Base-by-base conservation (phyloP, 345 rosid species). In the Camelina laxa region DNA sequence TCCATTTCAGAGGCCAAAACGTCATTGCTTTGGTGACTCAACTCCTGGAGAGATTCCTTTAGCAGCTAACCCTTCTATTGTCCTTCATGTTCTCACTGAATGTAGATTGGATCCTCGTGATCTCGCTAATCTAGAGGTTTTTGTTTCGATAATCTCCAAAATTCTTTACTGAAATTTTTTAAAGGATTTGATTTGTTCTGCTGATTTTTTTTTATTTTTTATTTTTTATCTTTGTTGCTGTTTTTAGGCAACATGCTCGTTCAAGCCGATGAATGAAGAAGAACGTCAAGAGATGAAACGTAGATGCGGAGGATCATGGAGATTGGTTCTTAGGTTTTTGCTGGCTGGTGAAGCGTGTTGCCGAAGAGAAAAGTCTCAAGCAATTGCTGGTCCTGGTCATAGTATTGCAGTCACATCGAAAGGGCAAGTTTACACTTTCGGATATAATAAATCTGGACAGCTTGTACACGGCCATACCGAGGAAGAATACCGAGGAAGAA, bases 21-120 rank as follows among this genome's bases (percentile, higher is more conserved):
- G 94, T 1, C 98, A 86, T 75, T 87, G 93, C 78, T 87, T 81
- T 22, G 98, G 98, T 80, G 90, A 90, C 70, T 84, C 91, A 30
- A 74, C 73, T 41, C 97, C 98, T n/a, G 99, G 99, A 79, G 99
- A 92, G 65, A 92, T 96, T 80, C 99, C 99, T 21, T 82, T 96
- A 78, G 97, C 99, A 78, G 89, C 96, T 15, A 95, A 69, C 63
- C 99, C 99, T 39, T 92, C 97, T 58, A 87, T 95, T 73, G 89
- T 92, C 31, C 98, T 95, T 69, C 93, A 95, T 80, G 91, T 95
- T 75, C 94, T 95, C 22, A 92, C 99, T 0, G 78, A 94, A 2
- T 89, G 94, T 75, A 87, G 79, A 79, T 88, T 95, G 81, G 93
- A 87, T 69, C 94, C 99, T 53, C 92, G 86, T 63, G 99, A 95